Base-by-base conservation (phyloP, 495 filamentous ascomycete genomes). In the Hypoxylon cercidicola region DNA sequence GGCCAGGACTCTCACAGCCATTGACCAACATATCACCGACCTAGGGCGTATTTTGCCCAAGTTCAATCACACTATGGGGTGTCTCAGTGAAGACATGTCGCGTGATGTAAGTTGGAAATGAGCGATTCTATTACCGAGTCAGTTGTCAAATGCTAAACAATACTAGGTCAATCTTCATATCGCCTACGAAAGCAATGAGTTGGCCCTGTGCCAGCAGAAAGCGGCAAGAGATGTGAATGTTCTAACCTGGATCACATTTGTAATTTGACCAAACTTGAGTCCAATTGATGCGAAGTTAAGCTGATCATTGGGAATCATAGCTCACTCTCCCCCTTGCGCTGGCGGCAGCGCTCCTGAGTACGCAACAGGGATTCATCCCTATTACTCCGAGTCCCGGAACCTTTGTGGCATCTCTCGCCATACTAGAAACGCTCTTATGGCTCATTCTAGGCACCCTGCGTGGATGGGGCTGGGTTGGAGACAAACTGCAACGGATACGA, bases 241-340 rank as follows among this genome's bases (percentile, higher is more conserved):
- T 10, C 16, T 62, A 3, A 54, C 59, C 3, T 55, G 59, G 59
- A 62, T 54, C 10, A 48, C 59, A 47, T 53, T 62, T 55, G 59
- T 62, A 53, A 53, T 0, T n/a, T 3, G 30, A 20, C 21, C 12
- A 34, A 48, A 20, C 13, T 7, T 5, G 2, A 19, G 1, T 20
- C 25, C 15, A 32, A 2, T 21, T 12, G 20, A 39, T 3, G 21
- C 19, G 13, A 15, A 1, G 21, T 46, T 8, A 15, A 28, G 18
- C 21, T 46, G 21, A 46, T 20, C 11, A n/a, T 28, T 25, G 20
- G 16, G 16, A 46, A 19, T 46, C 6, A 5, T 9, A 46, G 44
- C 20, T 46, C 13, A n/a, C 44, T 23, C 44, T 46, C 4, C 44
- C 44, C 1, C 11, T 46, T 46, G 21, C 20, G 21, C n/a, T 46